Evolutionary conservation across 257 asterid species (phyloP), one percentile per base, ranked within the genome.

Genomic region (Osmanthus fragrans): DNA sequence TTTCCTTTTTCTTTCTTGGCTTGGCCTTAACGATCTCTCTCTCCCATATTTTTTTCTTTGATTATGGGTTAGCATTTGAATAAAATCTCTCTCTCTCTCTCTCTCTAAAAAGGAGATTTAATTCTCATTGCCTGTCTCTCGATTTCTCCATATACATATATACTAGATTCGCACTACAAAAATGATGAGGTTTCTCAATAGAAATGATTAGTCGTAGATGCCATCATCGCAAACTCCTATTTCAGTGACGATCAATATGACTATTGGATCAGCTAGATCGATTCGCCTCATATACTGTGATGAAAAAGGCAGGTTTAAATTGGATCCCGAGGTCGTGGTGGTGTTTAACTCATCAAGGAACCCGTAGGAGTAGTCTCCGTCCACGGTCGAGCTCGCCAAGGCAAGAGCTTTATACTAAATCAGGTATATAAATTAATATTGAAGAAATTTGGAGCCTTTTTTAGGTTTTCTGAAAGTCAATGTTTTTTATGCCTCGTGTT

Each of bases 371-470:
- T 93, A 56, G 98, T 96, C 54, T 93, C 99, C 68, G 98, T 96
- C 1, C 93, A 97, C 49, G 98, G 99, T 36, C 99, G 99, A 36
- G 98, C 98, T 75, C 97, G 97, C n/a, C 99, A 96, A 80, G 99
- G 98, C 75, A 96, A 96, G 89, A 93, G 99, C 84, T 93, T 78
- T 54, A 88, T 96, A 74, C 76, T 93, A 16, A 96, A 96, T 84
- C 97, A 25, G 27, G 4, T 34, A 34, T 34, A 34, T 0, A 4
- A 34, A 56, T 63, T 60, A 72, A 49, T 58, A 32, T 71, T 71
- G 33, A 29, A 40, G 21, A 7, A 39, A 6, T 45, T 29, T 39
- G 51, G 70, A 56, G 60, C 66, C 11, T 10, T 33, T 58, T 65
- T 47, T 54, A 37, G 33, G 54, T 40, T 18, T 47, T 73, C 34